Evolutionary conservation across 2,329 filamentous ascomycete genomes (phyloP).

Genomic region (Shiraia bambusicola): DNA sequence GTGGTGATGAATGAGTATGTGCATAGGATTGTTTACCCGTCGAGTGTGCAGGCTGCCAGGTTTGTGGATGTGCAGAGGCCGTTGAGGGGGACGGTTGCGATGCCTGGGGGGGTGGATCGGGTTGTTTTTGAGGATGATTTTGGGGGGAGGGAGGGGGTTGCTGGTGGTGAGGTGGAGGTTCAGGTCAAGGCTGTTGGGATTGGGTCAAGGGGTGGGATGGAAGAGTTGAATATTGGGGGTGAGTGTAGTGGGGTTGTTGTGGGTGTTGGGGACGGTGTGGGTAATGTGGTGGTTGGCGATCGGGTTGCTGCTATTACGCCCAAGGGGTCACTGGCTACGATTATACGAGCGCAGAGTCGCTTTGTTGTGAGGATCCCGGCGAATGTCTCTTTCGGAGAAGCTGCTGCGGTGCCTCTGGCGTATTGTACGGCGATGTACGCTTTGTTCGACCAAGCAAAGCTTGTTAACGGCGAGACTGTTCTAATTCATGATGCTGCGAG

Average conservation of each 20-base stretch:
- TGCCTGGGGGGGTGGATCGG: slow-evolving; percentile 17
- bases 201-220: slow-evolving; percentile 8
- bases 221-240: slow-evolving; percentile 4
- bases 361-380: slow-evolving; percentile 21
- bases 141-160: background rate
- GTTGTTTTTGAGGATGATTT: slow-evolving; percentile 23
- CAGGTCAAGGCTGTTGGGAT: slow-evolving; percentile 34
- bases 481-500: slow-evolving; percentile 34
- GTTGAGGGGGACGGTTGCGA: slow-evolving; percentile 13
- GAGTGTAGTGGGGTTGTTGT: slow-evolving; percentile 18
- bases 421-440: slow-evolving; percentile 30
- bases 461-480: slow-evolving; percentile 36
- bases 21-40: slow-evolving; percentile 19
- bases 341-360: slow-evolving; percentile 16
- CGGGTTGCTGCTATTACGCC: slow-evolving; percentile 25
- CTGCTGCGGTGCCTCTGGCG: slow-evolving; percentile 24
- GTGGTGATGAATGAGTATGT: slow-evolving; percentile 24
- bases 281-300: slow-evolving; percentile 23
- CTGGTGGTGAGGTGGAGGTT: slow-evolving; percentile 35
- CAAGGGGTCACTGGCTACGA: slow-evolving; percentile 21
- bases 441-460: slow-evolving; percentile 30
- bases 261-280: slow-evolving; percentile 15
- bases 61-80: slow-evolving; percentile 16
- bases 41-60: slow-evolving; percentile 14
- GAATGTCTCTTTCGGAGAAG: slow-evolving; percentile 26